Evolutionary conservation across 2,329 filamentous ascomycete genomes (phyloP).

Genomic region (Microcyclosporella mali): DNA sequence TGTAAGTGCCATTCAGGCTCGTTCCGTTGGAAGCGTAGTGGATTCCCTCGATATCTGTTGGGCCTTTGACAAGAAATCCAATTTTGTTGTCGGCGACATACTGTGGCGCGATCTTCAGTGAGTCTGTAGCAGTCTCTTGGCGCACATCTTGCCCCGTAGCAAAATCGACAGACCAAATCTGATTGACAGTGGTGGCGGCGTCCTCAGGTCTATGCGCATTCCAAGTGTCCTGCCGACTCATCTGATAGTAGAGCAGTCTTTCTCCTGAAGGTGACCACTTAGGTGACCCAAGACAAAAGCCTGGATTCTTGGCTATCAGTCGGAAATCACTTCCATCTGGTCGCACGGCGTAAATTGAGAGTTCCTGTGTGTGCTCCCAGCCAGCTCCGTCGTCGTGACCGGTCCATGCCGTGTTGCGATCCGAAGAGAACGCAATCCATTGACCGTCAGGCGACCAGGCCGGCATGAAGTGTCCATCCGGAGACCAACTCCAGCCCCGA

Average conservation of each 20-base stretch:
- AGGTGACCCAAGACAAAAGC: conserved; percentile 8
- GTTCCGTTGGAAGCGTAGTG: conserved; percentile 4
- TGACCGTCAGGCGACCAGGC: background rate
- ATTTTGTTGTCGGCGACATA: conserved; percentile 9
- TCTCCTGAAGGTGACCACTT: conserved; percentile 10
- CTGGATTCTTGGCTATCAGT: conserved; percentile 4
- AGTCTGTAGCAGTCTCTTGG: conserved; percentile 6
- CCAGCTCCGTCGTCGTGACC: conserved; percentile 33
- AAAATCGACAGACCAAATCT: conserved; percentile 11
- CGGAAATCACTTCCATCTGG: conserved; percentile 13
- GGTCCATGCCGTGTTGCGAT: conserved; percentile 44
- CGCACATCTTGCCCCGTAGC: conserved; percentile 7
- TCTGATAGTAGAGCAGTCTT: conserved; percentile 8
- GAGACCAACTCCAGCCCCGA: background rate
- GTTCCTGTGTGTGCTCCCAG: conserved; percentile 13
- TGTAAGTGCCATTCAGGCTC: background rate
- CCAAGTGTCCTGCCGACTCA: conserved; percentile 9
- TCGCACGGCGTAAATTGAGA: conserved; percentile 12
- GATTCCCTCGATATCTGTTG: conserved; percentile 2
- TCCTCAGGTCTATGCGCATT: conserved; percentile 11
- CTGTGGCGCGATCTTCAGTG: conserved; percentile 7
- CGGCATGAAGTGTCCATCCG: conserved; percentile 1
- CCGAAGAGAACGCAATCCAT: conserved; percentile 13
- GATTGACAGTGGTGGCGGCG: conserved; percentile 6
- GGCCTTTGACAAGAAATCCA: conserved; percentile 10